Evolutionary conservation across 1,284 basidiomycete species (phyloP), one percentile per base, ranked within the genome.

Genomic region (Hymenochaete sp.): DNA sequence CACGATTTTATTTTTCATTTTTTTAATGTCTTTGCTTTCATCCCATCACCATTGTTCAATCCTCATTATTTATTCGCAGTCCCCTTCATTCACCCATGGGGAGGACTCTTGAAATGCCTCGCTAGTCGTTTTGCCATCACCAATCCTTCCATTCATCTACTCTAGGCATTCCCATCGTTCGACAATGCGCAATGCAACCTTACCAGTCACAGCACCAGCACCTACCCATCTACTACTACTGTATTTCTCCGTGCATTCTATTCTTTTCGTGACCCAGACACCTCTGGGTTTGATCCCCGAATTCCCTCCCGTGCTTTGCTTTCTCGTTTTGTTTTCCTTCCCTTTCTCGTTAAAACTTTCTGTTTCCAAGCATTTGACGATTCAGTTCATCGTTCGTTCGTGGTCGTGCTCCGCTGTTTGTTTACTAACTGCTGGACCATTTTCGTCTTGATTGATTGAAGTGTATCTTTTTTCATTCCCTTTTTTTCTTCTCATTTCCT

Each of bases 221-320:
- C n/a, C n/a, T n/a, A n/a, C n/a, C n/a, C n/a, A n/a, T n/a, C n/a
- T n/a, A n/a, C n/a, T n/a, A 38, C 41, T 50, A 50, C 39, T 50
- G 48, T 50, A 50, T 50, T 50, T 50, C 48, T 46, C 44, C 48
- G 48, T 42, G 42, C 33, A 46, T 21, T 36, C 36, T 19, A 37
- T 31, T 33, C 22, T 28, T 44, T 44, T 18, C 38, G 31, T 39
- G 19, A 22, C 31, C 42, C 25, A 38, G 42, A 35, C 45, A 41
- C 26, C 42, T 42, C 41, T 38, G 42, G 37, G 39, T 42, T 47
- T 29, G 28, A 37, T n/a, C n/a, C n/a, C n/a, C n/a, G n/a, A n/a
- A n/a, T n/a, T n/a, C n/a, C n/a, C n/a, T n/a, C n/a, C n/a, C n/a
- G 31, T 47, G 35, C 24, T 33, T 39, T 39, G 42, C 45, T 39